A percentile compares a stretch with the other conserved stretches of the same genome.
Conservation (phyloP, 176 grass and related monocot genomes). For the Alopecurus myosuroides region DNA sequence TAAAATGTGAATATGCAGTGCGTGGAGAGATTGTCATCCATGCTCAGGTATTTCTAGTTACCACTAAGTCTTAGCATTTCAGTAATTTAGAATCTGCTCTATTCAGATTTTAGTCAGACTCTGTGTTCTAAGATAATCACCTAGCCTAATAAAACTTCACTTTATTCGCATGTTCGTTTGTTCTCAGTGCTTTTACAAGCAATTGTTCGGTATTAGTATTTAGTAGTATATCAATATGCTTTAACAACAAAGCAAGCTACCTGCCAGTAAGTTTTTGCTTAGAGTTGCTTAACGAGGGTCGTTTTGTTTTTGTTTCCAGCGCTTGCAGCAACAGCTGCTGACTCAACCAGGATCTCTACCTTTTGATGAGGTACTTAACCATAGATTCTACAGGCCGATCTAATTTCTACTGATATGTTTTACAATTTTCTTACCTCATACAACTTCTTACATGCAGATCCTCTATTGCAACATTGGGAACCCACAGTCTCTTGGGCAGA, state of each 20-base stretch:
- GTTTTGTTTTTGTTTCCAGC: constrained; percentile 46
- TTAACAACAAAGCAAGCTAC: not conserved
- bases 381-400: not conserved
- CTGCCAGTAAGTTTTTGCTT: constrained; percentile 5
- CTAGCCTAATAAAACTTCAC: not conserved
- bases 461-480: constrained; percentile 98
- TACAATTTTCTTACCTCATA: constrained; percentile 17
- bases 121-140: not conserved
- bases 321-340: constrained; percentile 73
- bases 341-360: constrained; percentile 82
- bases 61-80: not conserved
- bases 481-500: constrained; percentile 97
- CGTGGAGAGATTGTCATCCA: constrained; percentile 88
- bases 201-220: not conserved
- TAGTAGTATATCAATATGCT: not conserved
- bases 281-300: not conserved
- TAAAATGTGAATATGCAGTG: constrained; percentile 93
- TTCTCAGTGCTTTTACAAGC: not conserved
- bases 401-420: constrained; percentile 1
- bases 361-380: constrained; percentile 72
- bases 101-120: not conserved
- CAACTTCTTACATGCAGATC: constrained; percentile 46
- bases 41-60: constrained; percentile 70
- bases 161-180: not conserved
- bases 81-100: constrained; percentile 8